Percentiles rank a stretch among this genome's conserved stretches.
These are phyloP conservation scores for Lindgomyces ingoldianus DNA, from an alignment of 495 filamentous ascomycete species.

Conservation along the genomic window DNA sequence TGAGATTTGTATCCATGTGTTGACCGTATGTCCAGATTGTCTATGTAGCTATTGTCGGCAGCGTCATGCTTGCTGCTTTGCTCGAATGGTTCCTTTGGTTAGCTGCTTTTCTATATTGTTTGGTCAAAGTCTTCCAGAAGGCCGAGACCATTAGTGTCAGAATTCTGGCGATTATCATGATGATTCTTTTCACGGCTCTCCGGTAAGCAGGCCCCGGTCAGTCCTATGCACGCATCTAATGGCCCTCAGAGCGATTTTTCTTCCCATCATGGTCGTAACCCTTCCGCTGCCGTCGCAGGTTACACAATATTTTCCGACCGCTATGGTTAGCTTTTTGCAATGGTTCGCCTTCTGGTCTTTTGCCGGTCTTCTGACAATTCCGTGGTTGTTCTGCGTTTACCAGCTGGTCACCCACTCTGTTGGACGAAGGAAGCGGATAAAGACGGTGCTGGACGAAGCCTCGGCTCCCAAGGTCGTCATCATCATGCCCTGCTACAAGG, in stretches of 20 bases:
- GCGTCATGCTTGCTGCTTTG: conserved; percentile 79
- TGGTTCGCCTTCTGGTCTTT: conserved; percentile 99
- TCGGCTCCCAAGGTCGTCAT: conserved; percentile 94
- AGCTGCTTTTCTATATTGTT: conserved; percentile 86
- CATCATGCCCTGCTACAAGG: conserved; percentile 97
- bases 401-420: conserved; percentile 82
- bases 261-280: conserved; percentile 93
- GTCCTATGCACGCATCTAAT: neutral
- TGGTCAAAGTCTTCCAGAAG: conserved; percentile 85
- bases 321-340: conserved; percentile 71
- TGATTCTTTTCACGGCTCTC: conserved; percentile 68
- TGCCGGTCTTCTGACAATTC: conserved; percentile 75
- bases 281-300: conserved; percentile 78
- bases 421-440: conserved; percentile 77
- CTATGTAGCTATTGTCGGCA: conserved; percentile 79
- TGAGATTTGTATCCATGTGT: neutral
- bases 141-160: conserved; percentile 83
- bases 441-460: conserved; percentile 77
- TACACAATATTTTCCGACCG: conserved; percentile 65
- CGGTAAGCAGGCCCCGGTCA: conserved; percentile 55
- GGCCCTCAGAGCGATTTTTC: conserved; percentile 69
- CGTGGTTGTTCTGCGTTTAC: conserved; percentile 93
- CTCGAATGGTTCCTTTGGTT: conserved; percentile 96
- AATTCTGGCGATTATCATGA: conserved; percentile 74
- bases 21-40: conserved; percentile 58